Base-by-base conservation (phyloP, 73 alveolate genomes). In the Halteria grandinella region DNA sequence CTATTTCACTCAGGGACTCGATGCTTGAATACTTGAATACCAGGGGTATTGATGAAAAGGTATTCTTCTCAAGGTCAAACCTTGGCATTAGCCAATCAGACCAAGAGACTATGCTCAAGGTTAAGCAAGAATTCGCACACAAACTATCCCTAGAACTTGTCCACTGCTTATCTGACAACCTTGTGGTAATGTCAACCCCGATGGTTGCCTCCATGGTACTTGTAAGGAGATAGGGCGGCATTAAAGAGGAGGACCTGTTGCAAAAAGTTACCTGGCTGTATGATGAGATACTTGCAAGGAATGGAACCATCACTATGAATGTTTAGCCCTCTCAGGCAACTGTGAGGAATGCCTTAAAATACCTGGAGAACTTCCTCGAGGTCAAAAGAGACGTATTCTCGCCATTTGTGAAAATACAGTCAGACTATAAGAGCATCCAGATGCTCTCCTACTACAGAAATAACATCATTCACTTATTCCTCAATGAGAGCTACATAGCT, bases 391-490 rank as follows among this genome's bases (percentile, higher is more conserved):
- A 93, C 60, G 94, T 91, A 21, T 93, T 93, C 60, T 93, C 89
- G 40, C 94, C 94, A 0, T 75, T 79, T 20, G 86, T 93, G 28
- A 75, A 84, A 32, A 85, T 93, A 0, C 83, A 76, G 32, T 60
- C 64, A 23, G 98, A 93, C 88, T 93, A 93, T 82, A 87, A 90
- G 70, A 93, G 89, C 81, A 86, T 93, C 24, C 62, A 90, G 69
- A 84, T 90, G 89, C 85, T 93, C 39, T 69, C 95, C 37, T 90
- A 93, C 63, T 93, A 93, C 79, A 87, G 95, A 55, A 93, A 93
- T 71, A 55, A 83, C 39, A 23, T 93, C 18, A 75, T 75, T 32
- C 94, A 90, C 41, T 23, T 89, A 14, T 93, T 93, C 81, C 51
- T 70, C 11, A 48, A 60, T 24, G 97, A 93, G 49, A 91, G 92